Evolutionary conservation across 139 green algal species (phyloP).

Genomic region (Asterochloris sp.): DNA sequence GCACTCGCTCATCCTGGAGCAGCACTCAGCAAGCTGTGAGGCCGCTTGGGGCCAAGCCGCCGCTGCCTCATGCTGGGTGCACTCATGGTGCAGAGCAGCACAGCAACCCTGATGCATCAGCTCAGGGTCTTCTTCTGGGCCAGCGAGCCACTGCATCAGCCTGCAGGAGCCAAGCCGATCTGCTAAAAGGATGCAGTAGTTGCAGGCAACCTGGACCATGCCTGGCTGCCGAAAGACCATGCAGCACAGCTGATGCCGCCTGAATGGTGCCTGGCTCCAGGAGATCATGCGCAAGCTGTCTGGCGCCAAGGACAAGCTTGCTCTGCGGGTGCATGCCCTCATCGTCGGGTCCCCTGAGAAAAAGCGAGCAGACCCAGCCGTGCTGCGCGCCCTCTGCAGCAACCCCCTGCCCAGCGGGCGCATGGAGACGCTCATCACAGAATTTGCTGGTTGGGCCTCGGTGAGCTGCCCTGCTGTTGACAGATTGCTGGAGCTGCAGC

Average conservation of each 20-base stretch:
- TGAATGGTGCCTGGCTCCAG: not conserved
- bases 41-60: no score
- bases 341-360: constrained; percentile 74
- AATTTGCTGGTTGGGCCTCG: constrained; percentile 68
- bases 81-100: not conserved
- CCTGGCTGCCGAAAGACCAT: no score
- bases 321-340: constrained; percentile 78
- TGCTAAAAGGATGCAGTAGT: not conserved
- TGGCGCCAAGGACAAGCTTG: constrained; percentile 73
- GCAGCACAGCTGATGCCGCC: not conserved
- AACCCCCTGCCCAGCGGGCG: constrained; percentile 72
- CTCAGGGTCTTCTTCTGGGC: no score
- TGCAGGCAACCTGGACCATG: not conserved
- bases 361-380: constrained; percentile 75
- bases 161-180: no score
- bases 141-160: no score
- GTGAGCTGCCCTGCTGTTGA: constrained; percentile 30
- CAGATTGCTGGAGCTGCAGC: no score
- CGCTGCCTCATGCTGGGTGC: no score
- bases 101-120: not conserved
- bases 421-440: constrained; percentile 53
- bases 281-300: constrained; percentile 85
- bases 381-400: constrained; percentile 72
- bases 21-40: no score
- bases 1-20: no score